Conservation (phyloP, 2,329 filamentous ascomycete species). For the Sphaerulina musiva region DNA sequence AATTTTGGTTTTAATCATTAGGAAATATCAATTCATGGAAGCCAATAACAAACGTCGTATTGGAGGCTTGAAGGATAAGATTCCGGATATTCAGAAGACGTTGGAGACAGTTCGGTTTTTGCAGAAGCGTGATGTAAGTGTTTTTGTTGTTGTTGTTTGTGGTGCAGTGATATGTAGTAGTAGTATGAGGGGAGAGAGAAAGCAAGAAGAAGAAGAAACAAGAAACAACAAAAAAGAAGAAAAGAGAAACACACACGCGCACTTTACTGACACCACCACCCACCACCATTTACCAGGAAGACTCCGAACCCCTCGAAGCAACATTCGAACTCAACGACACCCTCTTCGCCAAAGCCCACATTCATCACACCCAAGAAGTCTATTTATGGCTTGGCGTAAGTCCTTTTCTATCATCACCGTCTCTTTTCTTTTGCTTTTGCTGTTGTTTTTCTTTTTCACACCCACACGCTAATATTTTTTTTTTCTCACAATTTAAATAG, state of each 20-base stretch:
- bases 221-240: neutral
- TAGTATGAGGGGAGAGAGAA: too few species aligned
- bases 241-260: too few species aligned
- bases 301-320: constrained; percentile 69
- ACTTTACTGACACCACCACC: neutral
- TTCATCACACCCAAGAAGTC: constrained; percentile 80
- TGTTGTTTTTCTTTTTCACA: too few species aligned
- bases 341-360: constrained; percentile 77
- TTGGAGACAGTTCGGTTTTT: constrained; percentile 85
- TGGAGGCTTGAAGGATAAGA: constrained; percentile 80
- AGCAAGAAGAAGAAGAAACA: neutral
- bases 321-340: constrained; percentile 97
- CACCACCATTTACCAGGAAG: constrained; percentile 28
- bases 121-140: constrained; percentile 60
- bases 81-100: constrained; percentile 95
- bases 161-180: too few species aligned
- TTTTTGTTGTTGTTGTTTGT: too few species aligned
- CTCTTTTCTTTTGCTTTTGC: too few species aligned
- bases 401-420: constrained; percentile 12
- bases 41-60: constrained; percentile 80
- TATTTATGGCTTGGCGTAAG: constrained; percentile 91
- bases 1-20: constrained; percentile 34
- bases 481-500: constrained; percentile 35
- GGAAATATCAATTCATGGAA: constrained; percentile 99
- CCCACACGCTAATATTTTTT: too few species aligned